Conservation (phyloP, 768 basidiomycete species). For the Cubamyces sp. region DNA sequence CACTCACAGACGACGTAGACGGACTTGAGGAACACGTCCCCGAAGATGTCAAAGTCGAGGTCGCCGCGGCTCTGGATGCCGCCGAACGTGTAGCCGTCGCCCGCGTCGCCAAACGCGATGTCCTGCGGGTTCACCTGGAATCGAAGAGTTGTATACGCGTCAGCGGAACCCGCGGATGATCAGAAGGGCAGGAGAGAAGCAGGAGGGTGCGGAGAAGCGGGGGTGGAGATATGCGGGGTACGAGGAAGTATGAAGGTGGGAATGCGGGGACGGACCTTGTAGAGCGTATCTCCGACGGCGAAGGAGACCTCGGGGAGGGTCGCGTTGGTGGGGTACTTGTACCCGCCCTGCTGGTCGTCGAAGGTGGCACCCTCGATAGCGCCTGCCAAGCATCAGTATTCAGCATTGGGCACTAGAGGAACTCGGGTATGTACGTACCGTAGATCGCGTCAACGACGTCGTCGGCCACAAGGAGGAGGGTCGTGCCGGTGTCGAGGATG, state of each 20-base stretch:
- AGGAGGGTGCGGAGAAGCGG: background rate
- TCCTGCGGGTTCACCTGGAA: conserved; percentile 28
- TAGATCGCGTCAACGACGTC: conserved; percentile 39
- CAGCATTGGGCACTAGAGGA: background rate
- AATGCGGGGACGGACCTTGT: conserved; percentile 29
- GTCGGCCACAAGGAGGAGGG: conserved; percentile 38
- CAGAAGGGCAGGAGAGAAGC: background rate
- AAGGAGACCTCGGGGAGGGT: conserved; percentile 38
- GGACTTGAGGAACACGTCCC: conserved; percentile 40
- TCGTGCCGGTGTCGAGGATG: conserved; percentile 45
- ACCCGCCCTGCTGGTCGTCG: conserved; percentile 42
- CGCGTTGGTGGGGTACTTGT: conserved; percentile 40
- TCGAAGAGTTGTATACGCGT: too few relatives aligned
- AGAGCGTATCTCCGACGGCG: conserved; percentile 39
- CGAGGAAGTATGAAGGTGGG: too few relatives aligned
- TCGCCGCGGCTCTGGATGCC: conserved; percentile 39
- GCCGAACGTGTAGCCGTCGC: conserved; percentile 33
- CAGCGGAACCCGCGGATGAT: background rate
- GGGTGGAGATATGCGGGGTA: background rate
- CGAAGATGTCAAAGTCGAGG: conserved; percentile 37
- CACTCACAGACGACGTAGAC: conserved; percentile 40
- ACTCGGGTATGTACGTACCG: conserved; percentile 3
- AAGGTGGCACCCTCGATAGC: conserved; percentile 40
- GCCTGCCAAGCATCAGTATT: conserved; percentile 28
- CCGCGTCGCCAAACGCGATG: conserved; percentile 33